These are phyloP conservation scores for Tulasnella sp. DNA, from an alignment of 768 basidiomycete species.

Conservation along the genomic window DNA sequence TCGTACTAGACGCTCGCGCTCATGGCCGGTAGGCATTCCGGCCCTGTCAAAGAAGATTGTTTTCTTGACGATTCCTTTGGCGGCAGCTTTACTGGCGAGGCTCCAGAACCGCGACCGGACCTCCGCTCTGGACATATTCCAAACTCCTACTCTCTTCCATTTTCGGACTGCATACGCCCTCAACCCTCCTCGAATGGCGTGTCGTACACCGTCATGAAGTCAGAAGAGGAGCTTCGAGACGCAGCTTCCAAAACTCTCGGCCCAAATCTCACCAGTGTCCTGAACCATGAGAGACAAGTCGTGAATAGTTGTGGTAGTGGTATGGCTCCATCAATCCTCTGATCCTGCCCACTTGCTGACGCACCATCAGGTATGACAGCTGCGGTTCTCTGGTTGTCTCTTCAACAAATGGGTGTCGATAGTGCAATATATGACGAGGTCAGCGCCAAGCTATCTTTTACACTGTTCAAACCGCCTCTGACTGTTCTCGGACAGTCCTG, in stretches of 20 bases:
- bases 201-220: constrained; percentile 39
- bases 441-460: constrained; percentile 23
- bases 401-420: constrained; percentile 56
- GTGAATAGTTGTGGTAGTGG: constrained; percentile 86
- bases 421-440: constrained; percentile 82
- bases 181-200: constrained; percentile 34
- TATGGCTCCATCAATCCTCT: constrained; percentile 90
- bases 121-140: constrained; percentile 91
- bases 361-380: no score
- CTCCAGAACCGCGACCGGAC: constrained; percentile 82
- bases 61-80: constrained; percentile 8
- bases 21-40: constrained; percentile 50
- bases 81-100: constrained; percentile 62
- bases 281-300: constrained; percentile 47
- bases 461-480: background rate
- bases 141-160: constrained; percentile 73
- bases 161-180: constrained; percentile 50
- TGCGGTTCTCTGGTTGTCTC: constrained; percentile 84
- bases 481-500: constrained; percentile 47
- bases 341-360: no score
- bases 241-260: constrained; percentile 60
- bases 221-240: constrained; percentile 45
- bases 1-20: constrained; percentile 84
- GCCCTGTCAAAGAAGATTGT: background rate
- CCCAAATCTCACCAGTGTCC: constrained; percentile 33